A percentile compares a stretch with the other conserved stretches of the same genome.
These are phyloP conservation scores for Coemansia sp. DNA, from an alignment of 192 early-diverging fungal species.

Conservation along the genomic window DNA sequence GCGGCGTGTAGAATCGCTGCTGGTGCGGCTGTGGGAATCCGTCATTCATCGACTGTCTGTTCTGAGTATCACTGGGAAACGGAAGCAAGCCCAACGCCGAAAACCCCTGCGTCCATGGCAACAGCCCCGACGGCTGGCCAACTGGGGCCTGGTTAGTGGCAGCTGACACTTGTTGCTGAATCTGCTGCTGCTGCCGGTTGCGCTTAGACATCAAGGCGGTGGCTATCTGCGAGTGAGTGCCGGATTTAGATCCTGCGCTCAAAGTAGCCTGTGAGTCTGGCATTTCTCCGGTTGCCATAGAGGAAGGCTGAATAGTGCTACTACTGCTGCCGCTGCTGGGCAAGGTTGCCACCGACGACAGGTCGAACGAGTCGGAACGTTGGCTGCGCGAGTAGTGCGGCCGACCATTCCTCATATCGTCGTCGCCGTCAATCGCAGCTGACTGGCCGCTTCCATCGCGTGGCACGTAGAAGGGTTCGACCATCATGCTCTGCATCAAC, in stretches of 20 bases:
- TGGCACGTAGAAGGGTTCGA: conserved; percentile 23
- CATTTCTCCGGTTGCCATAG: neutral
- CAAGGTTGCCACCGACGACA: conserved; percentile 45
- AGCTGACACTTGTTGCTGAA: conserved; percentile 9
- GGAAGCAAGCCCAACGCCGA: conserved; percentile 35
- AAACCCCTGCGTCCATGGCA: conserved; percentile 25
- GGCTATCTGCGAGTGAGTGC: conserved; percentile 49
- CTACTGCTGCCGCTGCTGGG: conserved; percentile 4
- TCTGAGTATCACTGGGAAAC: neutral
- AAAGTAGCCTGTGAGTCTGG: neutral
- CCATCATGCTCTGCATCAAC: conserved; percentile 46
- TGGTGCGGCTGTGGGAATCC: conserved; percentile 12
- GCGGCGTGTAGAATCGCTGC: conserved; percentile 30
- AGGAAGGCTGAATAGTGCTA: neutral
- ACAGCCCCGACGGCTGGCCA: conserved; percentile 3
- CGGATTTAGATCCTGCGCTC: conserved; percentile 17
- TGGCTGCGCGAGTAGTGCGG: conserved; percentile 21
- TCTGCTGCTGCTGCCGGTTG: conserved; percentile 14
- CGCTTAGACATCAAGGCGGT: conserved; percentile 35
- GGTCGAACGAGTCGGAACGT: conserved; percentile 43
- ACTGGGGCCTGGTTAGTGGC: neutral
- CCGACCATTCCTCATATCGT: neutral
- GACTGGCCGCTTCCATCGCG: neutral
- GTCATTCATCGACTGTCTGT: conserved; percentile 16
- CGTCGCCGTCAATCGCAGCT: neutral